Conservation (phyloP, 768 basidiomycete genomes). For the Cystobasidiopsis lactophilus region DNA sequence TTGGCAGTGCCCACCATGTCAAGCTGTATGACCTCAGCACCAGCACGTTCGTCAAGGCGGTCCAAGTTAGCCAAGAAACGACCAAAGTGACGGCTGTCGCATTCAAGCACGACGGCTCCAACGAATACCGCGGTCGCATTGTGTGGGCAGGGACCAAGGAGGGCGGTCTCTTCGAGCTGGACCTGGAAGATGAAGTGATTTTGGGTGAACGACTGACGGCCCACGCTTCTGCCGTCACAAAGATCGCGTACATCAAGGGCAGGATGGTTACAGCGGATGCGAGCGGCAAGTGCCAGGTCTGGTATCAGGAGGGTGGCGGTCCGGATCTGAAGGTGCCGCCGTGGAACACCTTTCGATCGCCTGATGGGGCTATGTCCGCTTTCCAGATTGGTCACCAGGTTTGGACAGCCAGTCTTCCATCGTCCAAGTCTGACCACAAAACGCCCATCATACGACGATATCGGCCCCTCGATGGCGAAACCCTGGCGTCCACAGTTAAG, state of each 20-base stretch:
- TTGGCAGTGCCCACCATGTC: constrained; percentile 22
- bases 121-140: constrained; percentile 33
- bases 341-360: constrained; percentile 30
- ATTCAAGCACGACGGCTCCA: constrained; percentile 30
- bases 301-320: constrained; percentile 20
- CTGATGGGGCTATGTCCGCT: constrained; percentile 64
- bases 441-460: constrained; percentile 42
- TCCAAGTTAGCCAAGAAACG: constrained; percentile 53
- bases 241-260: constrained; percentile 49
- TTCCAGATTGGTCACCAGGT: constrained; percentile 49
- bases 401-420: constrained; percentile 46
- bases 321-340: constrained; percentile 10
- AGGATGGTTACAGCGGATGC: constrained; percentile 62
- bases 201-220: constrained; percentile 37
- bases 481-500: constrained; percentile 8
- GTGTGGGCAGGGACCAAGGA: constrained; percentile 83
- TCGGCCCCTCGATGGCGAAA: constrained; percentile 29
- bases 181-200: constrained; percentile 40
- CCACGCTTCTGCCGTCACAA: constrained; percentile 44
- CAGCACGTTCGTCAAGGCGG: constrained; percentile 20
- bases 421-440: constrained; percentile 28
- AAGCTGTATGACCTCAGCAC: constrained; percentile 23
- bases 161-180: constrained; percentile 63
- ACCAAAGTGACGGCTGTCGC: constrained; percentile 53
- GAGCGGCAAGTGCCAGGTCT: constrained; percentile 57